Conservation (phyloP, 2,329 filamentous ascomycete genomes). For the Pyricularia sp. region DNA sequence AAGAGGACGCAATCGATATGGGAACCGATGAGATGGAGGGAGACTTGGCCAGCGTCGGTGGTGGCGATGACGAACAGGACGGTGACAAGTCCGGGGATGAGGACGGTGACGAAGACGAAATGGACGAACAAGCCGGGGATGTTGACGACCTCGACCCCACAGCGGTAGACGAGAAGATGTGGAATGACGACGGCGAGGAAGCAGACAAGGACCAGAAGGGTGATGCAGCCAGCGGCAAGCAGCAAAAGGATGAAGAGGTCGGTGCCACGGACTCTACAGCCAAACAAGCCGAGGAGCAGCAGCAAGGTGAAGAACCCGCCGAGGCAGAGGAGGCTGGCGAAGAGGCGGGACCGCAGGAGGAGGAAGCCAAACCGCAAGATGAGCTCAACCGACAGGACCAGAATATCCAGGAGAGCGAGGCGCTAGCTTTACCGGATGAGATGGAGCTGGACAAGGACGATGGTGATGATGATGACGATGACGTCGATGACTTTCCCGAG, state of each 20-base stretch:
- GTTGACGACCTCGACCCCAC: conserved; percentile 85
- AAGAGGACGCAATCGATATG: conserved; percentile 85
- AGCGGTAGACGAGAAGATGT: conserved; percentile 96
- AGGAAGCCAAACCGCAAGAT: conserved; percentile 44
- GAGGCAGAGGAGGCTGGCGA: conserved; percentile 34
- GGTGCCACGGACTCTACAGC: conserved; percentile 47
- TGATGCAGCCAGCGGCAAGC: conserved; percentile 60
- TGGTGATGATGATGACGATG: conserved; percentile 41
- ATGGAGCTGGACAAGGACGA: conserved; percentile 75
- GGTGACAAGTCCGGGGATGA: conserved; percentile 52
- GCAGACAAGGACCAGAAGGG: conserved; percentile 75
- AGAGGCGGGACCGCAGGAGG: conserved; percentile 50
- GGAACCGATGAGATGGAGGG: conserved; percentile 88
- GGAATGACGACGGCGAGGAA: conserved; percentile 76
- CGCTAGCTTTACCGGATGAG: conserved; percentile 77
- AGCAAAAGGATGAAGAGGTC: conserved; percentile 50
- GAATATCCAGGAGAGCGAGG: conserved; percentile 72
- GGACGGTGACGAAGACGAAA: conserved; percentile 54
- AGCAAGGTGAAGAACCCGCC: conserved; percentile 25
- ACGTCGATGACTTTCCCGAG: conserved; percentile 50
- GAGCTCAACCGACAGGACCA: conserved; percentile 57
- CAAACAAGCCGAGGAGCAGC: conserved; percentile 37
- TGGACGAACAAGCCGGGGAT: conserved; percentile 84
- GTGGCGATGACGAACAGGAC: conserved; percentile 51
- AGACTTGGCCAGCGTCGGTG: conserved; percentile 59